A percentile compares a stretch with the other conserved stretches of the same genome.
These are phyloP conservation scores for Penicillium sp. DNA, from an alignment of 2,329 filamentous ascomycete genomes.

Conservation along the genomic window DNA sequence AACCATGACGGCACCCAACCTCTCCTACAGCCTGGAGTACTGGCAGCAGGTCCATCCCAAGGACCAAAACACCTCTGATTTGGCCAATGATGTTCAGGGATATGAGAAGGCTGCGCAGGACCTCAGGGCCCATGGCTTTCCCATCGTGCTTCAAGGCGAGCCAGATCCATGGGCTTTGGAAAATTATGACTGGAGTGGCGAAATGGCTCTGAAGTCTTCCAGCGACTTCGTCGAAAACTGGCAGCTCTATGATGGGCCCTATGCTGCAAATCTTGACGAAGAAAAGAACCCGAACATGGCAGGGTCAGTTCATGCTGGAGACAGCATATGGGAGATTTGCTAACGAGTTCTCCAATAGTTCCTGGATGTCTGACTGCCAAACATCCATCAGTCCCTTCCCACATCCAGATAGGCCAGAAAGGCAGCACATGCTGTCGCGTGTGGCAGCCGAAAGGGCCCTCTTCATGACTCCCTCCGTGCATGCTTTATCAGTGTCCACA, in stretches of 20 bases:
- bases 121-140: neutral
- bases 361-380: neutral
- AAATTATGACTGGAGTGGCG: neutral
- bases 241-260: neutral
- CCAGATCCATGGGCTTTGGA: neutral
- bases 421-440: conserved; percentile 1
- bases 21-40: neutral
- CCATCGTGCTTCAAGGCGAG: neutral
- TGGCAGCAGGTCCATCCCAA: neutral
- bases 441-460: conserved; percentile 19
- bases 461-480: conserved; percentile 14
- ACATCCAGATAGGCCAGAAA: neutral
- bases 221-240: neutral
- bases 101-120: neutral
- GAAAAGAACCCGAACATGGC: neutral
- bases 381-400: neutral
- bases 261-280: neutral
- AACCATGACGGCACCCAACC: neutral
- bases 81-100: neutral
- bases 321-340: neutral
- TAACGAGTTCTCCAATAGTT: neutral
- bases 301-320: neutral
- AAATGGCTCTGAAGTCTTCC: neutral
- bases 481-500: neutral
- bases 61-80: neutral